A percentile compares a stretch with the other conserved stretches of the same genome.
Evolutionary conservation across 768 basidiomycete genomes (phyloP).

Genomic region (Tricholoma terreum): DNA sequence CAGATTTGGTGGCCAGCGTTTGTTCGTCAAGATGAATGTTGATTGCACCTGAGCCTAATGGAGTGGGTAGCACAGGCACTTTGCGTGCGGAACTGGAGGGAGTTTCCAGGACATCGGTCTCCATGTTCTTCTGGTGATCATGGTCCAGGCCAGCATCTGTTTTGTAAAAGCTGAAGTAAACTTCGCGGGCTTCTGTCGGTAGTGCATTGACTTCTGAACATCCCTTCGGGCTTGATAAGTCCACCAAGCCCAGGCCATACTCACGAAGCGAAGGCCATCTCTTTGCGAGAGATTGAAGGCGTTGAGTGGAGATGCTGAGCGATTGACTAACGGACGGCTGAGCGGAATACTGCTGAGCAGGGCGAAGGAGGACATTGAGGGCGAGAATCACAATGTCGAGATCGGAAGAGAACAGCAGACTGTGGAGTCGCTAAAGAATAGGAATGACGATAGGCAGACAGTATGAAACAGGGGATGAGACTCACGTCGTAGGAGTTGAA

Average conservation of each 20-base stretch:
- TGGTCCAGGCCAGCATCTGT: conserved; percentile 38
- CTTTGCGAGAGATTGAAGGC: conserved; percentile 79
- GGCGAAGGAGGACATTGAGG: conserved; percentile 84
- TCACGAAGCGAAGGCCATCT: conserved; percentile 84
- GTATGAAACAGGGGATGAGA: conserved; percentile 16
- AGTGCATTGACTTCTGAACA: conserved; percentile 54
- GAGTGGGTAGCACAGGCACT: conserved; percentile 26
- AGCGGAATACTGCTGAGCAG: conserved; percentile 91
- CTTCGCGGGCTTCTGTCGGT: conserved; percentile 72
- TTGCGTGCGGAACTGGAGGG: conserved; percentile 50
- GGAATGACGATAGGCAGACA: conserved; percentile 8
- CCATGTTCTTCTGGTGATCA: conserved; percentile 41
- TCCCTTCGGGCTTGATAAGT: conserved; percentile 60
- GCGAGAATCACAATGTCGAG: conserved; percentile 83
- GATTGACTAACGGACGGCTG: conserved; percentile 82
- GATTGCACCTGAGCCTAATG: conserved; percentile 48
- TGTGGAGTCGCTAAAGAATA: conserved; percentile 73
- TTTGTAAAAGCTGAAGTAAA: conserved; percentile 79
- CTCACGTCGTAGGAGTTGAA: conserved; percentile 96
- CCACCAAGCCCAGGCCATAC: conserved; percentile 70
- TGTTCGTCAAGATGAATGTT: conserved; percentile 61
- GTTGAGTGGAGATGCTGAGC: conserved; percentile 76
- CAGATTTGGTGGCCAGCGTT: conserved; percentile 54
- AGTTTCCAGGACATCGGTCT: conserved; percentile 42
- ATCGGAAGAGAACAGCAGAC: conserved; percentile 84